Conservation (phyloP, 2,329 filamentous ascomycete genomes). For the Cercospora sp. region DNA sequence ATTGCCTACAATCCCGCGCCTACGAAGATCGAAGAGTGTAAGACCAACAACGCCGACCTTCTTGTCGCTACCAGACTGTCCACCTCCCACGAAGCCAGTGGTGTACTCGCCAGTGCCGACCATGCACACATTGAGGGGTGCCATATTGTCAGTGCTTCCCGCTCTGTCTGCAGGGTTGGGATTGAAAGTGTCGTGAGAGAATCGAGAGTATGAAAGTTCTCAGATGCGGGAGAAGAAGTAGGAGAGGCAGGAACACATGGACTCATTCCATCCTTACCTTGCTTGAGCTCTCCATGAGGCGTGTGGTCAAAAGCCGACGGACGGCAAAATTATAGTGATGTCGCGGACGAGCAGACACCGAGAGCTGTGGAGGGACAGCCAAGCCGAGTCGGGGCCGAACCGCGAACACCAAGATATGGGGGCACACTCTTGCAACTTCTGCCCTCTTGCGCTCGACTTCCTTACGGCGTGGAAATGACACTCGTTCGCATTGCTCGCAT, state of each 20-base stretch:
- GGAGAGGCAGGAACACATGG: background rate
- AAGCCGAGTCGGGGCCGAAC: conserved; percentile 4
- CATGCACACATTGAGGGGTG: conserved; percentile 54
- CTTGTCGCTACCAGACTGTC: conserved; percentile 85
- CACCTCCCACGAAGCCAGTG: conserved; percentile 85
- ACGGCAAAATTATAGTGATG: conserved; percentile 16
- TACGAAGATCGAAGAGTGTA: conserved; percentile 83
- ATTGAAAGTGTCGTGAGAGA: background rate
- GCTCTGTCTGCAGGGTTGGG: background rate
- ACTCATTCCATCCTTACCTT: background rate
- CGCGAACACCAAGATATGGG: background rate
- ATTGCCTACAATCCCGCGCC: conserved; percentile 82
- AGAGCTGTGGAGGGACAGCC: conserved; percentile 1
- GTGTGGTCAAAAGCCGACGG: conserved; percentile 13
- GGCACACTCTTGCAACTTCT: background rate
- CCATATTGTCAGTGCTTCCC: conserved; percentile 41
- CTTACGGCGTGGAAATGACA: background rate
- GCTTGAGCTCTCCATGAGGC: conserved; percentile 1
- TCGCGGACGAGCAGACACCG: conserved; percentile 12
- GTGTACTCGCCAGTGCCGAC: conserved; percentile 95
- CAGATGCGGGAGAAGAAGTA: background rate
- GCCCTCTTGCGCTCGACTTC: background rate
- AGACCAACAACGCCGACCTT: conserved; percentile 92
- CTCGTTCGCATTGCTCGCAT: background rate
- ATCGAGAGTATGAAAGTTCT: background rate